Evolutionary conservation across 306 rosid genomes (phyloP).

Genomic region (Castanospermum australe): DNA sequence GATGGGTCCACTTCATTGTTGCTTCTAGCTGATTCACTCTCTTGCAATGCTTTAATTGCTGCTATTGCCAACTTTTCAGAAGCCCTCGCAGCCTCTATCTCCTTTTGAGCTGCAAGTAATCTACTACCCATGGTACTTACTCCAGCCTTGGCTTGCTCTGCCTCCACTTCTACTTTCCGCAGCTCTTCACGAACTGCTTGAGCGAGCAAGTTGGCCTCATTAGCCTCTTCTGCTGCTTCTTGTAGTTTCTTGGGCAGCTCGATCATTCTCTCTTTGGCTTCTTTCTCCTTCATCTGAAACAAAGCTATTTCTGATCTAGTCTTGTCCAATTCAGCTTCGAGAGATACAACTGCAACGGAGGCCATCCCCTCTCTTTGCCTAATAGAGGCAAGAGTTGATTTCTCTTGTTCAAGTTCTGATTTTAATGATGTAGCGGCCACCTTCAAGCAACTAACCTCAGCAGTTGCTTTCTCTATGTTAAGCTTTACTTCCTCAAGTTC

Average conservation of each 20-base stretch:
- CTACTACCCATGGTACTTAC: slow-evolving; percentile 87
- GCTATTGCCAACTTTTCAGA: slow-evolving; percentile 85
- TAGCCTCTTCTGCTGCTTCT: slow-evolving; percentile 78
- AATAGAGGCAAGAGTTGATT: slow-evolving; percentile 63
- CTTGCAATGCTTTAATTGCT: slow-evolving; percentile 94
- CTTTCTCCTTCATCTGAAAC: slow-evolving; percentile 93
- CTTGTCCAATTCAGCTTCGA: slow-evolving; percentile 82
- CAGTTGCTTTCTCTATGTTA: slow-evolving; percentile 84
- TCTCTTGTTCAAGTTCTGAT: slow-evolving; percentile 80
- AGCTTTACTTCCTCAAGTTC: slow-evolving; percentile 85
- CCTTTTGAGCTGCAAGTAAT: slow-evolving; percentile 85
- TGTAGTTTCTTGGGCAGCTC: slow-evolving; percentile 85
- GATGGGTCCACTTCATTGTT: slow-evolving; percentile 53
- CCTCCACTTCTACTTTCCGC: slow-evolving; percentile 72
- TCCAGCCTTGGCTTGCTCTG: slow-evolving; percentile 94
- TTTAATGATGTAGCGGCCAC: slow-evolving; percentile 82
- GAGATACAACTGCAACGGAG: slow-evolving; percentile 83
- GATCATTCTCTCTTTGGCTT: slow-evolving; percentile 70
- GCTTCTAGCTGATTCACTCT: slow-evolving; percentile 74
- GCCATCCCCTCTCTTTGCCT: slow-evolving; percentile 98
- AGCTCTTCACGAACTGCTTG: slow-evolving; percentile 69
- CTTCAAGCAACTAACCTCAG: slow-evolving; percentile 80
- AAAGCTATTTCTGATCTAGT: slow-evolving; percentile 86
- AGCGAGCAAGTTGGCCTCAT: slow-evolving; percentile 77
- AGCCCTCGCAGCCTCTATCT: slow-evolving; percentile 95